Conservation (phyloP, 345 rosid species). For the Clarkia xantiana region DNA sequence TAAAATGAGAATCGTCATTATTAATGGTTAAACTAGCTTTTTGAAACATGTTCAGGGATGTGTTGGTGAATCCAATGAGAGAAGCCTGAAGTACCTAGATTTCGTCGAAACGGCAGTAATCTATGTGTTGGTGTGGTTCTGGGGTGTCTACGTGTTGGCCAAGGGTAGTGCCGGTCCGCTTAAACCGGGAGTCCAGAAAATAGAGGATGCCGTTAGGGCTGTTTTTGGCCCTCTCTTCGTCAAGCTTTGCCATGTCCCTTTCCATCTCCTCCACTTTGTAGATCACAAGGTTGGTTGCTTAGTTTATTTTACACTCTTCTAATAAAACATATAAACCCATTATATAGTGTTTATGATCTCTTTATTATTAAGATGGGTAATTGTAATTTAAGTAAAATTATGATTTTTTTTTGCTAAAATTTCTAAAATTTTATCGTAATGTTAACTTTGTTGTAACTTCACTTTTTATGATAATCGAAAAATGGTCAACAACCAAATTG, state of each 20-base stretch:
- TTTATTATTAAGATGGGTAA: not conserved
- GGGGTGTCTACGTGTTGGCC: slow-evolving; percentile 43
- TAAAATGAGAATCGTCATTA: no score
- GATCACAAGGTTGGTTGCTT: slow-evolving; percentile 59
- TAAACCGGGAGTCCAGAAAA: slow-evolving; percentile 42
- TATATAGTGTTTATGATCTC: not conserved
- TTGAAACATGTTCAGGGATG: no score
- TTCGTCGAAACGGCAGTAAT: slow-evolving; percentile 38
- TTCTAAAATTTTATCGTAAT: no score
- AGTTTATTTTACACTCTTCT: not conserved
- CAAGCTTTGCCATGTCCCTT: slow-evolving; percentile 41
- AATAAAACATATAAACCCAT: not conserved
- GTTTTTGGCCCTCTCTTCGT: slow-evolving; percentile 53
- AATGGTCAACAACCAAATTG: no score
- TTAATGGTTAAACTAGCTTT: no score
- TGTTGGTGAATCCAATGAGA: slow-evolving; percentile 3
- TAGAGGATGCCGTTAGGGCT: slow-evolving; percentile 43
- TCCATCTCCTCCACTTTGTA: slow-evolving; percentile 45
- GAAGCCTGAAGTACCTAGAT: slow-evolving; percentile 44
- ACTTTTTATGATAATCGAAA: no score
- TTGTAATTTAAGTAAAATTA: no score
- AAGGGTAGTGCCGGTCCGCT: slow-evolving; percentile 70
- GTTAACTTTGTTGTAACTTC: no score
- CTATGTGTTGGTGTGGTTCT: slow-evolving; percentile 28
- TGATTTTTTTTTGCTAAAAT: no score